Evolutionary conservation across 108 stramenopile genomes (phyloP), one percentile per base, ranked within the genome.

Genomic region (Ochromonas danica): DNA sequence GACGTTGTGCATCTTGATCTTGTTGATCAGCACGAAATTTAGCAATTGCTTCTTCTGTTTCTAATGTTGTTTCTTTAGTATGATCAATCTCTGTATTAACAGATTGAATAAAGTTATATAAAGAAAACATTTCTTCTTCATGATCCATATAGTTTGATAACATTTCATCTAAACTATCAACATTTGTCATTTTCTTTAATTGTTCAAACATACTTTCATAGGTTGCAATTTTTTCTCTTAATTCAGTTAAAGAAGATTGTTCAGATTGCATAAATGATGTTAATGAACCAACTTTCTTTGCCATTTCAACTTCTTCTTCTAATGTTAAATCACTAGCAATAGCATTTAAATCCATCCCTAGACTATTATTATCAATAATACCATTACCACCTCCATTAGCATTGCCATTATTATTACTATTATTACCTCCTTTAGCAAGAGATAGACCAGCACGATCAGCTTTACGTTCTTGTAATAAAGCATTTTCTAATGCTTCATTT

Each of bases 21-120:
- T 78, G 81, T 62, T 89, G 86, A 57, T 88, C 80, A 1, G 85
- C 79, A 70, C 80, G 84, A 72, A 87, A 87, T 41, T 82, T 67
- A 35, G 83, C 78, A 30, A 91, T 89, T 1, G 90, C 91, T 35
- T 63, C 65, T 72, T 83, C 83, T 28, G 63, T 67, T 35, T 36
- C 14, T 39, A 89, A 38, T 43, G 61, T 82, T 2, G 81, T 40
- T 1, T 57, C 61, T 65, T 86, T 83, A 67, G 89, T 85, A 35
- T 77, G 81, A 60, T 91, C 90, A 39, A 84, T 89, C 62, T 91
- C 90, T 77, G 90, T 82, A 75, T 87, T 91, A 35, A 90, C 79
- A n/a, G 89, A 81, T 72, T 91, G 91, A 38, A 89, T 90, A 81
- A 87, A 90, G 79, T 90, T 90, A 80, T 90, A 91, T 28, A 90